Evolutionary conservation across 345 rosid species (phyloP).

Genomic region (Hibiscus syriacus): DNA sequence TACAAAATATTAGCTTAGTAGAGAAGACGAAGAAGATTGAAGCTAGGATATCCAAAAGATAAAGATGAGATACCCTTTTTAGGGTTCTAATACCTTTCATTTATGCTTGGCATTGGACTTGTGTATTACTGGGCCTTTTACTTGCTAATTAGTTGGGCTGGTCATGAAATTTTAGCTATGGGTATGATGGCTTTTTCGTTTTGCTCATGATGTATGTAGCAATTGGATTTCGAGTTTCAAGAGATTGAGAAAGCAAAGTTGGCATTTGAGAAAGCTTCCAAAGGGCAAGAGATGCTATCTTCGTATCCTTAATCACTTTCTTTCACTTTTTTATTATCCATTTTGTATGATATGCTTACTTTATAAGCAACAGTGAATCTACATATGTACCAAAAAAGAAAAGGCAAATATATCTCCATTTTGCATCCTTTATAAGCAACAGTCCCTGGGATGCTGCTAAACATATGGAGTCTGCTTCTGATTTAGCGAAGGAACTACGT

Average conservation of each 20-base stretch:
- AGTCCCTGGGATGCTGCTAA: slow-evolving; percentile 99
- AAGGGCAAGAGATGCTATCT: slow-evolving; percentile 88
- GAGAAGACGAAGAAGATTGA: too few species aligned
- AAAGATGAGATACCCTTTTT: too few species aligned
- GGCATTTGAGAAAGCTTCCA: slow-evolving; percentile 83
- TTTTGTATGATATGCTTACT: not conserved
- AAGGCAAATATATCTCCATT: slow-evolving; percentile 6
- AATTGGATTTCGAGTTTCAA: slow-evolving; percentile 61
- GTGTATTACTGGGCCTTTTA: too few species aligned
- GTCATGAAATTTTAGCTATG: not conserved
- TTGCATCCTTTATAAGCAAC: slow-evolving; percentile 35
- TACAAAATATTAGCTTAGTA: too few species aligned
- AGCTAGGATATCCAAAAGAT: too few species aligned
- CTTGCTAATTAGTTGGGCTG: too few species aligned
- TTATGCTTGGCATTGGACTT: too few species aligned
- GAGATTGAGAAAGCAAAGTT: slow-evolving; percentile 66
- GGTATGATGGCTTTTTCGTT: not conserved
- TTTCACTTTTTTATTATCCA: not conserved
- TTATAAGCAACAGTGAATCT: not conserved
- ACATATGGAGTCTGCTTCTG: slow-evolving; percentile 87
- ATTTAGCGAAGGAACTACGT: slow-evolving; percentile 72
- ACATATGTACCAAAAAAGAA: not conserved
- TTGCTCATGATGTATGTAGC: slow-evolving; percentile 30
- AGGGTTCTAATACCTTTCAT: too few species aligned
- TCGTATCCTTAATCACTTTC: slow-evolving; percentile 54